Evolutionary conservation across 768 basidiomycete species (phyloP), one percentile per base, ranked within the genome.

Genomic region (Cyclocybe cylindracea): DNA sequence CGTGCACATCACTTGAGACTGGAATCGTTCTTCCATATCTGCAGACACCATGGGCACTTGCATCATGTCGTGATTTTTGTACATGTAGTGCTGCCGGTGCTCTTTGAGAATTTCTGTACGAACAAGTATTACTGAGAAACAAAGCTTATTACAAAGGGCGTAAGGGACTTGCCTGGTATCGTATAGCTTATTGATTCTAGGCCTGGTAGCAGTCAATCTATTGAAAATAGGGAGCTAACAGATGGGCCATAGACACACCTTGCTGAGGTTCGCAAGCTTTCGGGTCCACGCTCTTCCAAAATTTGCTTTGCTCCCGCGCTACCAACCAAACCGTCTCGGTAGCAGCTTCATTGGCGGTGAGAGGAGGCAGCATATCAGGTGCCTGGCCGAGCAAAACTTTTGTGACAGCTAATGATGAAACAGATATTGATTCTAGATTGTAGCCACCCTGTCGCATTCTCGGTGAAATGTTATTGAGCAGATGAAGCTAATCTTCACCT

Each of bases 261-360:
- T 91, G 87, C 46, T 80, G 78, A 11, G 92, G 91, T 66, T 94
- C 91, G 59, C 87, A 88, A 8, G 84, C 77, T 67, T 88, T 91
- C 0, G 87, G 86, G 59, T 89, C 85, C 35, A 98, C 79, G 61
- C 73, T 85, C 67, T 87, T 93, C 97, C 97, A 99, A 64, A 89
- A 89, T 66, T 86, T 88, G 63, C 87, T 89, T 67, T 98, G 96
- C 46, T 92, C 83, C 57, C 80, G 81, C 7, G 91, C 89, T 9
- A 96, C 94, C 41, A 91, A 82, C 79, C 85, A 94, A 10, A 98
- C 82, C 0, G 94, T 93, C 71, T 96, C 91, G 6, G 92, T 91
- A 2, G 87, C 96, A 3, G 80, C 76, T 50, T 93, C 89, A 3
- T 83, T 84, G 1, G 94, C 94, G 24, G 82, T 73, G 70, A 93